phyloP scores from a whole-genome alignment of 1,284 basidiomycete genomes.

The Heimioporus retisporus region DNA sequence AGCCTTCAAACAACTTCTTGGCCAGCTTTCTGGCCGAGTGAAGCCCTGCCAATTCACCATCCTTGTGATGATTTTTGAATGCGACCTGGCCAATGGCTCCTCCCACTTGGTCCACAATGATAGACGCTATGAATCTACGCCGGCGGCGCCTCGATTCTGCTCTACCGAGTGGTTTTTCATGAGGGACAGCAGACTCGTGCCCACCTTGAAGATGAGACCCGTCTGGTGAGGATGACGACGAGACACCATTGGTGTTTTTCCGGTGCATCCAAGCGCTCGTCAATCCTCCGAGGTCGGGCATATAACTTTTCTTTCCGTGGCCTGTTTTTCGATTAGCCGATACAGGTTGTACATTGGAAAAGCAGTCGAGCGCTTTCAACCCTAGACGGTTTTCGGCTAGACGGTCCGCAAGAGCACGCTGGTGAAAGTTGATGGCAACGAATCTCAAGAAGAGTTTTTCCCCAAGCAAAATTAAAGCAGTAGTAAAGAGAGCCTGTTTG shows the following conservation, averaged over 20 bases:
- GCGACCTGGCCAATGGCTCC: constrained; percentile 79
- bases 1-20: constrained; percentile 75
- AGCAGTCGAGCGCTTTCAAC: constrained; percentile 72
- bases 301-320: constrained; percentile 51
- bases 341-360: constrained; percentile 70
- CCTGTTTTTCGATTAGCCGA: constrained; percentile 38
- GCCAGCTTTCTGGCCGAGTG: constrained; percentile 81
- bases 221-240: constrained; percentile 15
- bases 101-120: constrained; percentile 79
- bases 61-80: constrained; percentile 71
- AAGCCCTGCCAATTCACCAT: constrained; percentile 65
- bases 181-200: constrained; percentile 28
- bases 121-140: constrained; percentile 65
- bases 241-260: constrained; percentile 34
- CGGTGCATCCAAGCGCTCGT: constrained; percentile 36
- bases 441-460: constrained; percentile 81
- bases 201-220: constrained; percentile 15
- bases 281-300: constrained; percentile 41
- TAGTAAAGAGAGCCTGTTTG: constrained; percentile 70
- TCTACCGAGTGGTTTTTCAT: constrained; percentile 30
- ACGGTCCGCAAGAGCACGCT: constrained; percentile 78
- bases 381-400: constrained; percentile 76
- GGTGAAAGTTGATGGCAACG: constrained; percentile 83
- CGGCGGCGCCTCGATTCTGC: constrained; percentile 54
- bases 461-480: constrained; percentile 68